A percentile compares a stretch with the other conserved stretches of the same genome.
These are phyloP conservation scores for Neonectria hederae DNA, from an alignment of 2,329 filamentous ascomycete genomes.

Conservation along the genomic window DNA sequence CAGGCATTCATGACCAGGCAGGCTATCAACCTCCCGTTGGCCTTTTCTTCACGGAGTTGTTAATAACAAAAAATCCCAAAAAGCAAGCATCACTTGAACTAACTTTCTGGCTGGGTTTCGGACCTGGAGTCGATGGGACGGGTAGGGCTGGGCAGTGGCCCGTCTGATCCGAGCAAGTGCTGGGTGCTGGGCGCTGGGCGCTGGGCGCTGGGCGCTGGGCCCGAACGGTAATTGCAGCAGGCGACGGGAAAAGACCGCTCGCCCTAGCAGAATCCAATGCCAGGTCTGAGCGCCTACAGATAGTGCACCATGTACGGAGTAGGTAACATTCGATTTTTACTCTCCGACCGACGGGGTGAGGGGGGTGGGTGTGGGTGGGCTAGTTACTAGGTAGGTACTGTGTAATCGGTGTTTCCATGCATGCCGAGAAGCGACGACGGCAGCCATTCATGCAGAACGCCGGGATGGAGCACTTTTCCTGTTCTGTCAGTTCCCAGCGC, in stretches of 20 bases:
- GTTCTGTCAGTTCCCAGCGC: neutral
- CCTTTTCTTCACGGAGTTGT: neutral
- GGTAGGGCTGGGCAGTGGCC: neutral
- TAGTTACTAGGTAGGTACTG: too few relatives aligned
- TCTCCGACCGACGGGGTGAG: too few relatives aligned
- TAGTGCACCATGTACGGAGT: too few relatives aligned
- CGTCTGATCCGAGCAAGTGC: neutral
- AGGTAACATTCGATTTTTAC: neutral
- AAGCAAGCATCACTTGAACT: neutral
- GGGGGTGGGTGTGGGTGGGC: neutral
- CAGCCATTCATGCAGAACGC: neutral
- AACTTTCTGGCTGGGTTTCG: neutral
- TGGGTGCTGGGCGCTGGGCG: neutral
- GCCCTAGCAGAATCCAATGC: neutral
- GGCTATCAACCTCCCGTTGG: neutral
- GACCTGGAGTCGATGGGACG: neutral
- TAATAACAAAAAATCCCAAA: neutral
- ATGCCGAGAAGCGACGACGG: neutral
- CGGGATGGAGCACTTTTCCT: too few relatives aligned
- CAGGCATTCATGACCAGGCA: too few relatives aligned
- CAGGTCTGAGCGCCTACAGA: too few relatives aligned
- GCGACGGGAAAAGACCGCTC: too few relatives aligned
- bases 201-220: too few relatives aligned
- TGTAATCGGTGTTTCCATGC: neutral
- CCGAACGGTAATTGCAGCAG: neutral